Base-by-base conservation (phyloP, 257 asterid species). In the Euphrasia confusa region DNA sequence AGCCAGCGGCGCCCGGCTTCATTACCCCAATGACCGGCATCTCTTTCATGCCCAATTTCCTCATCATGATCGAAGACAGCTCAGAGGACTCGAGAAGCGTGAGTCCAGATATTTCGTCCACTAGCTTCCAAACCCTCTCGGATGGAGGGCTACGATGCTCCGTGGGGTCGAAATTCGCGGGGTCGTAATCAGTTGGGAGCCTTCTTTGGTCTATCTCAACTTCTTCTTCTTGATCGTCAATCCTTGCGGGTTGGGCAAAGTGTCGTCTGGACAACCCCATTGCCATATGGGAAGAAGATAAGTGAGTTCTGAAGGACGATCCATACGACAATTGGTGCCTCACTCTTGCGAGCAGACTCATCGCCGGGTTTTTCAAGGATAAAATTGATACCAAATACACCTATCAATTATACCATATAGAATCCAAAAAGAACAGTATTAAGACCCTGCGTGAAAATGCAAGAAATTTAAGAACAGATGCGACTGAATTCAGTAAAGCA, bases 141-240 rank as follows among this genome's bases (percentile, higher is more conserved):
- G 87, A 65, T 14, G 96, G 94, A 60, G 96, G 94, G 69, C 94
- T 83, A 3, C 89, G 94, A 72, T 85, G 88, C 76, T 83, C 91
- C 0, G 87, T 74, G 26, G 96, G 91, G 74, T 88, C 94, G 65
- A 88, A 88, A 57, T 71, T 81, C 12, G 85, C 77, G 9, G 89
- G 87, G 59, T 85, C 87, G 69, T 88, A 88, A 73, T 88, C 96
- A 14, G 96, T 83, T 26, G 96, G 96, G 60, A 88, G 96, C 73
- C 78, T 74, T 68, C 89, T 77, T 62, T 79, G 96, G 74, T 88
- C 91, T 40, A 84, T 71, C 53, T 84, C 89, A 27, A 88, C 75
- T 76, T 78, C 89, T 44, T 84, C 95, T 33, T 77, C 82, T 48
- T 86, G 90, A 14, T 74, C 95, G 67, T 79, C 85, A 35, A 70